phyloP scores from a whole-genome alignment of 2,329 filamentous ascomycete genomes.

The Sporothrix variecibatus region DNA sequence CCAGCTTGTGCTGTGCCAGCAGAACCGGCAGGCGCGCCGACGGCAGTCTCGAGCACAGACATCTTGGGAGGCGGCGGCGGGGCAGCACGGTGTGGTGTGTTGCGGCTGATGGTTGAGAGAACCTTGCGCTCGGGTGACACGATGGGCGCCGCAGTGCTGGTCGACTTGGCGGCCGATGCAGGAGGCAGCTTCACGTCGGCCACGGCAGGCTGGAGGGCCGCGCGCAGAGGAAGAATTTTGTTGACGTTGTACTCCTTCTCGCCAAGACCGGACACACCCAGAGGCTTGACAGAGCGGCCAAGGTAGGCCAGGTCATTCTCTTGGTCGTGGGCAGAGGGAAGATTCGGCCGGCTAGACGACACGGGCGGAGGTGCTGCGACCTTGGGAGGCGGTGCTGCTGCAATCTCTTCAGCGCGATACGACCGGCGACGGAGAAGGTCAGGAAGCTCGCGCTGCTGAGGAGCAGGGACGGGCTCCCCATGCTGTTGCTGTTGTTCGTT shows the following conservation, averaged over 20 bases:
- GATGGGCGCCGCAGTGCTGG: neutral
- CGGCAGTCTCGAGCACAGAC: slow-evolving; percentile 91
- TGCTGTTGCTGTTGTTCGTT: neutral
- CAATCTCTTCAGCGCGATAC: neutral
- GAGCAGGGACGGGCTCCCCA: neutral
- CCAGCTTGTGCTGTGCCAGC: slow-evolving; percentile 68
- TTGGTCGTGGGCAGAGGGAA: slow-evolving; percentile 71
- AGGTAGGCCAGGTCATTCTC: slow-evolving; percentile 80
- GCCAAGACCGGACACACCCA: slow-evolving; percentile 37
- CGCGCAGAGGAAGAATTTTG: slow-evolving; percentile 48
- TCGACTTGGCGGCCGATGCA: neutral
- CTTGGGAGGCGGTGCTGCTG: slow-evolving; percentile 38
- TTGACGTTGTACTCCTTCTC: slow-evolving; percentile 50
- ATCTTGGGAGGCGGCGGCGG: slow-evolving; percentile 88
- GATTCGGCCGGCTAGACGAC: slow-evolving; percentile 45
- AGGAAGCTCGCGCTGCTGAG: neutral
- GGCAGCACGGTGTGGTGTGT: slow-evolving; percentile 76
- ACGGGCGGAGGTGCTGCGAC: slow-evolving; percentile 57
- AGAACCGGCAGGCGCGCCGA: slow-evolving; percentile 76
- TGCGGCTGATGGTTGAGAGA: slow-evolving; percentile 56
- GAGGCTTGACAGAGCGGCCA: slow-evolving; percentile 60
- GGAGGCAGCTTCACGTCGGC: slow-evolving; percentile 3
- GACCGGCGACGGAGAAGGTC: slow-evolving; percentile 12
- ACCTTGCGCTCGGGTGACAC: slow-evolving; percentile 55
- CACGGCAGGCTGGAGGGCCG: slow-evolving; percentile 14